phyloP scores from a whole-genome alignment of 1,284 basidiomycete genomes.

The Porogramme epimiltina region DNA sequence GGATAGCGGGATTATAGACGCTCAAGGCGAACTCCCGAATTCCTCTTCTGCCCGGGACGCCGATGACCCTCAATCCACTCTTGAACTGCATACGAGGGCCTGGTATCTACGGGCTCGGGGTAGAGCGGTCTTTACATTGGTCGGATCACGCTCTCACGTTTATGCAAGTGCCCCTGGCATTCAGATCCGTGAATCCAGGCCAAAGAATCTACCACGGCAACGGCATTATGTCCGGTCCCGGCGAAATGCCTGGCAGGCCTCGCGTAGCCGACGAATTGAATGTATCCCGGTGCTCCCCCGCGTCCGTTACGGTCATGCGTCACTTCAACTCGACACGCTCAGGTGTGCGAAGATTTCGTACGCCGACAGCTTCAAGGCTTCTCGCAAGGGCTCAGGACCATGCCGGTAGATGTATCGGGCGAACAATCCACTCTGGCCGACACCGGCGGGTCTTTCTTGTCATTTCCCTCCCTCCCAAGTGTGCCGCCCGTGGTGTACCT shows the following conservation, averaged over 20 bases:
- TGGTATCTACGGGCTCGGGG: constrained; percentile 1
- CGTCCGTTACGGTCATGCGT: constrained; percentile 14
- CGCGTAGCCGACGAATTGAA: background rate
- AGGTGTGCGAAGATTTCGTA: constrained; percentile 6
- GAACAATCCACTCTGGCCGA: background rate
- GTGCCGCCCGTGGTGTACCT: too few species aligned
- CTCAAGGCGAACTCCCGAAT: background rate
- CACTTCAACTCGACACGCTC: constrained; percentile 3
- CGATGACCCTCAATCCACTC: constrained; percentile 4
- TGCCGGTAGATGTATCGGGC: constrained; percentile 1
- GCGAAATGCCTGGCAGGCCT: constrained; percentile 1
- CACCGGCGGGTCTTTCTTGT: too few species aligned
- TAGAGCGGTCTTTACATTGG: too few species aligned
- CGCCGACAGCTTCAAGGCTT: constrained; percentile 1
- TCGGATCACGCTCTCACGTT: constrained; percentile 6
- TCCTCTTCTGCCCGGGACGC: constrained; percentile 9
- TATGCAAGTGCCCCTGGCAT: constrained; percentile 16
- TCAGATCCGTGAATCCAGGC: background rate
- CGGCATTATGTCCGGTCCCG: constrained; percentile 10
- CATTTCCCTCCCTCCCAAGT: too few species aligned
- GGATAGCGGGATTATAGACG: background rate
- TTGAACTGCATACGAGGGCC: background rate
- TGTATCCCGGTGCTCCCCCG: background rate
- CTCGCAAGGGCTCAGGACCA: background rate
- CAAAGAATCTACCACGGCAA: background rate